Percentiles rank a stretch among this genome's conserved stretches.
phyloP scores from a whole-genome alignment of 768 basidiomycete species.

The Tubosaeta brunneosetosa region DNA sequence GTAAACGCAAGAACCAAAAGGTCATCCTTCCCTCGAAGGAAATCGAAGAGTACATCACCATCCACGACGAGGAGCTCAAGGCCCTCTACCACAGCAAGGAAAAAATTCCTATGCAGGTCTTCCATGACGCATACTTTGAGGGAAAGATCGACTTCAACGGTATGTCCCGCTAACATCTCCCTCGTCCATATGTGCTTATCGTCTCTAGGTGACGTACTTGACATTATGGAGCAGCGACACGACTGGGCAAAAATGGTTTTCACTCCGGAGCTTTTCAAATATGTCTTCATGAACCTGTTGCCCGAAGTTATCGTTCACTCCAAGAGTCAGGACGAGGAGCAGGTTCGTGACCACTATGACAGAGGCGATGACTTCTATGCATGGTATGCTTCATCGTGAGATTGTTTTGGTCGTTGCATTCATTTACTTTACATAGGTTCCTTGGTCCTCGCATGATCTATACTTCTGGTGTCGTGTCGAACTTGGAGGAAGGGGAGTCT shows the following conservation, averaged over 20 bases:
- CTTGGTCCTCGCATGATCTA: constrained; percentile 96
- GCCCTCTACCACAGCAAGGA: constrained; percentile 73
- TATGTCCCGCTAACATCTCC: constrained; percentile 27
- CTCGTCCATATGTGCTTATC: neutral
- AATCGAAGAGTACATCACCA: constrained; percentile 86
- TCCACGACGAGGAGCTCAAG: constrained; percentile 81
- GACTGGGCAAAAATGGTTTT: constrained; percentile 94
- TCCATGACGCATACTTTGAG: constrained; percentile 97
- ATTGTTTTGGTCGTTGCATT: neutral
- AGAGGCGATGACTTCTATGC: constrained; percentile 95
- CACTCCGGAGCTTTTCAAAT: constrained; percentile 89
- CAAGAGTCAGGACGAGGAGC: constrained; percentile 88
- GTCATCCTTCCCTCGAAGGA: constrained; percentile 78
- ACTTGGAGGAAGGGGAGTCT: constrained; percentile 68
- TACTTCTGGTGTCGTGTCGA: constrained; percentile 84
- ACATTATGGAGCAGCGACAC: constrained; percentile 89
- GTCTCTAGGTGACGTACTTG: constrained; percentile 79
- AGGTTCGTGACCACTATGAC: constrained; percentile 95
- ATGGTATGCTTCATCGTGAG: constrained; percentile 43
- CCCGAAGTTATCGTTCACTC: constrained; percentile 95
- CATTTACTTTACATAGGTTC: constrained; percentile 51
- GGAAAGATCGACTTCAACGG: constrained; percentile 96
- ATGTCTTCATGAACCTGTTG: constrained; percentile 79
- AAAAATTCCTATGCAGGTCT: constrained; percentile 97
- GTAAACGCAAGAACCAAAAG: constrained; percentile 78